Conservation (phyloP, 768 basidiomycete species). For the Termitomyces sp. region DNA sequence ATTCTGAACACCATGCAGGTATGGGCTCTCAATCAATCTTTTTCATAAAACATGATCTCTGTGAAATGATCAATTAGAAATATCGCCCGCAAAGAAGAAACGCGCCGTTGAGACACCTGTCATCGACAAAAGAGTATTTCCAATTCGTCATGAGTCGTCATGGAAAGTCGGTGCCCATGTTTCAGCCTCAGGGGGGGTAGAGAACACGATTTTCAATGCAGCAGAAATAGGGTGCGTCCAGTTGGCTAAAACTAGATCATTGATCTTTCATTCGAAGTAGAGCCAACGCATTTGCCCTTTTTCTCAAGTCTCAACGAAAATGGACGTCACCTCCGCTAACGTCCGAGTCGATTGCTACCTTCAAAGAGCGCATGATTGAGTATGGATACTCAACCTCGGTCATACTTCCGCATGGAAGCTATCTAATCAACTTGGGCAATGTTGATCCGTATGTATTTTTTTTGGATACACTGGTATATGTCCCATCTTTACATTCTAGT, state of each 20-base stretch:
- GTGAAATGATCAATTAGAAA: background rate
- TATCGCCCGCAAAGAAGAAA: background rate
- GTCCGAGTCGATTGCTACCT: constrained; percentile 43
- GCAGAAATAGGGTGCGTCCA: constrained; percentile 55
- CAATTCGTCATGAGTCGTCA: constrained; percentile 25
- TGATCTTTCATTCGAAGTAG: constrained; percentile 25
- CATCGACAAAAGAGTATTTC: constrained; percentile 16
- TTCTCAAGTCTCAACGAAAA: constrained; percentile 79
- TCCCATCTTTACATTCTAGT: constrained; percentile 22
- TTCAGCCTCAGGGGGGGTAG: constrained; percentile 74
- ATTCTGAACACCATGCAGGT: background rate
- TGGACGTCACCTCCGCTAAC: constrained; percentile 66
- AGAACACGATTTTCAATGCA: constrained; percentile 67
- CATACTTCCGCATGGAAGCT: constrained; percentile 80
- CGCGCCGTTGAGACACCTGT: constrained; percentile 7
- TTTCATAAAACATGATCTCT: background rate
- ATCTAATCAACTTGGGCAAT: constrained; percentile 82
- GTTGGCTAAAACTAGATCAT: background rate
- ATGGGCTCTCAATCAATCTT: background rate
- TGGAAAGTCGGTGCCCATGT: constrained; percentile 87
- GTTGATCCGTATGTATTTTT: constrained; percentile 52
- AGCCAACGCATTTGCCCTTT: constrained; percentile 80
- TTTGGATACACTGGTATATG: background rate
- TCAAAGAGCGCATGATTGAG: constrained; percentile 54
- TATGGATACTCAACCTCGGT: constrained; percentile 57